Percentiles rank a stretch among this genome's conserved stretches.
These are phyloP conservation scores for Trebouxiophyceae sp. DNA, from an alignment of 163 green algal species.

Conservation along the genomic window DNA sequence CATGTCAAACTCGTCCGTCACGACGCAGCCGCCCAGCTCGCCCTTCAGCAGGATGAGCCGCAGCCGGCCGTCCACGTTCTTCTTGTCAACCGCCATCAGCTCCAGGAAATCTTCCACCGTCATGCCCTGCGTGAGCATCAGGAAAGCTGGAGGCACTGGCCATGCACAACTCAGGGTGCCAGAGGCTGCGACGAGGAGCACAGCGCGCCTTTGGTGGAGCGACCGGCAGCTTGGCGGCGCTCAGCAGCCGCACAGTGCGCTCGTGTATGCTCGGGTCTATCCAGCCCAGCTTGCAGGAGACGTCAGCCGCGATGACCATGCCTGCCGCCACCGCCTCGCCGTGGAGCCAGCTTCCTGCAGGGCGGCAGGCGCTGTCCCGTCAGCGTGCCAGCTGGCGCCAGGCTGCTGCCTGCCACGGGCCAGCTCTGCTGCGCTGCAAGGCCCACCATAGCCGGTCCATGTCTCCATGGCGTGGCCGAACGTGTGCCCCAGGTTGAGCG, in stretches of 20 bases:
- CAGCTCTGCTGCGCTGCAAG: neutral
- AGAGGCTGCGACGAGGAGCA: neutral
- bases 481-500: slow-evolving; percentile 98
- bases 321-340: slow-evolving; percentile 91
- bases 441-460: slow-evolving; percentile 26
- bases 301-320: slow-evolving; percentile 90
- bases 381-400: no score
- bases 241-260: slow-evolving; percentile 61
- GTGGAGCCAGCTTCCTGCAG: slow-evolving; percentile 83
- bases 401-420: no score
- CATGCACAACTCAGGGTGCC: neutral
- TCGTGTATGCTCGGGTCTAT: slow-evolving; percentile 55
- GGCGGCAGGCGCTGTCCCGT: neutral
- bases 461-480: slow-evolving; percentile 96
- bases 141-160: neutral
- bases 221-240: slow-evolving; percentile 62
- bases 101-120: slow-evolving; percentile 73
- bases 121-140: slow-evolving; percentile 47
- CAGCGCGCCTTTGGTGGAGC: slow-evolving; percentile 38
- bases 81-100: slow-evolving; percentile 99
- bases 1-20: slow-evolving; percentile 89
- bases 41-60: slow-evolving; percentile 92
- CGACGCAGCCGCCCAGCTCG: slow-evolving; percentile 81
- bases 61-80: slow-evolving; percentile 84
- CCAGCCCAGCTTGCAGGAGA: slow-evolving; percentile 71